These are phyloP conservation scores for Cunninghamia lanceolata DNA, from an alignment of 75 land plant genomes.

Conservation along the genomic window DNA sequence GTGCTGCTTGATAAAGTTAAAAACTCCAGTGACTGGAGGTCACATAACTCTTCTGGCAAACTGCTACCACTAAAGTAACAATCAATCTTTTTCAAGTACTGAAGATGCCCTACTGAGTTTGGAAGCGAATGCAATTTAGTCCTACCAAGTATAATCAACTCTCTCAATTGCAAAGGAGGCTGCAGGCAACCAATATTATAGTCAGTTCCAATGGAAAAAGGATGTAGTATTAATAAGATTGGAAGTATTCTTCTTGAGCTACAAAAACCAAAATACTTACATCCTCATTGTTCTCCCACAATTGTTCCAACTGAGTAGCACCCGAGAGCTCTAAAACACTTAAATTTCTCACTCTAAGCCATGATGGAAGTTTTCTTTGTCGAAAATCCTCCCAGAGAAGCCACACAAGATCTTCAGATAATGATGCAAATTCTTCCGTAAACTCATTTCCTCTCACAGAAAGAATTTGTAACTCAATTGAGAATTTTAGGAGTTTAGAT, in stretches of 20 bases:
- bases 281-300: background rate
- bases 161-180: background rate
- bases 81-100: background rate
- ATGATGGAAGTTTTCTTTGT: background rate
- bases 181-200: background rate
- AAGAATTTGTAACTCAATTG: background rate
- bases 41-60: constrained; percentile 1
- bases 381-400: background rate
- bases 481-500: background rate
- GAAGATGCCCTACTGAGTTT: background rate
- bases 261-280: background rate
- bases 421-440: background rate
- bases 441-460: background rate
- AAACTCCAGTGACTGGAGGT: background rate
- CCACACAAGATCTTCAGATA: background rate
- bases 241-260: background rate
- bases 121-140: background rate
- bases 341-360: background rate
- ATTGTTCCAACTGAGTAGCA: background rate
- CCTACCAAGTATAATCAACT: background rate
- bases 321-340: background rate
- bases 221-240: background rate
- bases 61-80: background rate
- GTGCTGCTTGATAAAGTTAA: background rate
- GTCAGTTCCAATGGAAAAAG: background rate